Base-by-base conservation (phyloP, 768 basidiomycete species). In the Mycena pura region DNA sequence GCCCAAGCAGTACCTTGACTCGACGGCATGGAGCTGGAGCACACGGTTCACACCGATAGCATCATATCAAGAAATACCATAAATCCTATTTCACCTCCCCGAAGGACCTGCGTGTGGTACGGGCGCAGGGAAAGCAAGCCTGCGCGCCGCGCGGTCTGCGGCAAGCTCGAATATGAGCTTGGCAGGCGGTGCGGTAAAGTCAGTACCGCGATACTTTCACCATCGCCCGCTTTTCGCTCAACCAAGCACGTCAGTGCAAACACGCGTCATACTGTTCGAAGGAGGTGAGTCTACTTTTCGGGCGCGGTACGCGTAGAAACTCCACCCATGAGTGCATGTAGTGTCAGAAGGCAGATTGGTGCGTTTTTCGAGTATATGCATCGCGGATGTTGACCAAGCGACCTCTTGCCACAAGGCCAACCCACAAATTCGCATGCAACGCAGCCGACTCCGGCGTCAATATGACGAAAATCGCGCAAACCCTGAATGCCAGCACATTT, bases 41-140 rank as follows among this genome's bases (percentile, higher is more conserved):
- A 59, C 57, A 59, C 41, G n/a, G 43, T 59, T 29, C 57, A 59
- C 49, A 41, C 57, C 40, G 57, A 59, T 36, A n/a, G n/a, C n/a
- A n/a, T n/a, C n/a, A n/a, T n/a, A 59, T 59, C 57, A 59, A 52
- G 43, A 59, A 59, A 46, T 59, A 59, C 49, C 57, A 59, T 43
- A 59, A 59, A 31, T 59, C 49, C 19, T 59, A 59, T 46, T 39
- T 17, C n/a, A 59, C 57, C 49, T 52, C 57, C 25, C 13, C 57
- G 27, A 59, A 59, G 49, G 57, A 59, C 49, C 31, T 59, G 48
- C 57, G 57, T 39, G 49, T 51, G 41, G 27, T 29, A 52, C 40
- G 50, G 43, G 43, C 57, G 13, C 41, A 45, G 41, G 50, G 49
- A 39, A 51, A 45, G 50, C 57, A 59, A 46, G 49, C 49, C 13